Evolutionary conservation across 371 early-diverging fungal species (phyloP), one percentile per base, ranked within the genome.

Genomic region (Saksenaea vasiformis): DNA sequence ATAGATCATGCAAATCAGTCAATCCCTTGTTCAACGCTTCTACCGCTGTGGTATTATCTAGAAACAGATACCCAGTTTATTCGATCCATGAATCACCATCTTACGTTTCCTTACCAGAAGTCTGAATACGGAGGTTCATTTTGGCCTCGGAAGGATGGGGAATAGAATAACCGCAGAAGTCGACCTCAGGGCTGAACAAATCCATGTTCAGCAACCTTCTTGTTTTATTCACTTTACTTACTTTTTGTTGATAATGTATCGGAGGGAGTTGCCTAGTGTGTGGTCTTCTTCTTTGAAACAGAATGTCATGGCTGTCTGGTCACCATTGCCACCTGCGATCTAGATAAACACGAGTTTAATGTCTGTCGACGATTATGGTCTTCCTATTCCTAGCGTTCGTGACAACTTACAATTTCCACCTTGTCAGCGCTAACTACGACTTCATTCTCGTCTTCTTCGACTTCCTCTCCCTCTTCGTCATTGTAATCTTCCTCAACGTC

Each of bases 121-220:
- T 98, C 77, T 99, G 99, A 59, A 99, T 92, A 54, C 98, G 93
- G 56, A 99, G 60, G 70, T 98, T 88, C 64, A 95, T 89, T 70
- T 92, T 91, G 64, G 89, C 88, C 77, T 98, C 99, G 34, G 98
- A 96, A 41, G 99, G 99, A 77, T 99, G 99, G n/a, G 99, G 99
- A 60, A 99, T 92, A 26, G 98, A 93, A 82, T 99, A 99, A 51
- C 98, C 99, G 73, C 97, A 97, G 69, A 97, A 98, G 43, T 93
- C 94, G 38, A 99, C 97, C 31, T 91, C 82, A 10, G 92, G 87
- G 71, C 94, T 95, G 76, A 5, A 13, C 27, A 37, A 56, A 54
- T 26, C 44, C 34, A 34, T 28, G 10, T 27, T 51, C 26, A 9
- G 9, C 37, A 14, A 26, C 8, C 47, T 5, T 9, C 37, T 44